Evolutionary conservation across 768 basidiomycete genomes (phyloP).

Genomic region (Termitomyces sp.): DNA sequence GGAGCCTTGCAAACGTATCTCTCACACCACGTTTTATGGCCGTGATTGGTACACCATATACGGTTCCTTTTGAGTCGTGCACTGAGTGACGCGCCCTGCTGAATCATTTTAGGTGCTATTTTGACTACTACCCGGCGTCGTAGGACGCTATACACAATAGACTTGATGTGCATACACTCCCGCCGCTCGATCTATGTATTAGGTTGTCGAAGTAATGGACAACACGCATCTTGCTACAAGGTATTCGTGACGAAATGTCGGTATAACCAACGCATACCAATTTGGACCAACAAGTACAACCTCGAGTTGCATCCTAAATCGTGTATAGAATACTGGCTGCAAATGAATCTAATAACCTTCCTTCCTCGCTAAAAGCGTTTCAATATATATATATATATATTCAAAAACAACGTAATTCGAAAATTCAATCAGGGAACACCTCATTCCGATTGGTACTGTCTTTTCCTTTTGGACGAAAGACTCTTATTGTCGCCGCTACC

Average conservation of each 20-base stretch:
- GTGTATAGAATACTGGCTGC: slow-evolving; percentile 66
- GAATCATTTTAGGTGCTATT: slow-evolving; percentile 45
- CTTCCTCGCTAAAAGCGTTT: background rate
- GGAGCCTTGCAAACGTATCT: slow-evolving; percentile 60
- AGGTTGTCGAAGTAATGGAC: slow-evolving; percentile 59
- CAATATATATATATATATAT: too few species aligned
- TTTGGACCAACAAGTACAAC: slow-evolving; percentile 46
- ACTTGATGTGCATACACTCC: background rate
- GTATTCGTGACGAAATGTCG: slow-evolving; percentile 57
- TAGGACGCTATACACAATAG: slow-evolving; percentile 51
- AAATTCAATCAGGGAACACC: slow-evolving; percentile 64
- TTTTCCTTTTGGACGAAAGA: background rate
- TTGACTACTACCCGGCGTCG: slow-evolving; percentile 65
- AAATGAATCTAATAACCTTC: slow-evolving; percentile 37
- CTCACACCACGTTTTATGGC: slow-evolving; percentile 50
- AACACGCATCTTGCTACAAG: slow-evolving; percentile 58
- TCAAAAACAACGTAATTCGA: slow-evolving; percentile 35
- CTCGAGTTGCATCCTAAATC: slow-evolving; percentile 73
- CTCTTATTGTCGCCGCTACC: slow-evolving; percentile 31
- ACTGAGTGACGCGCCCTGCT: background rate
- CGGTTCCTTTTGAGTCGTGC: background rate
- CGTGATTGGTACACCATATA: slow-evolving; percentile 47
- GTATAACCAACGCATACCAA: slow-evolving; percentile 11
- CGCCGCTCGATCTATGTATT: background rate
- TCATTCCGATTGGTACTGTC: slow-evolving; percentile 68